Evolutionary conservation across 1,139 yeast species (phyloP).

Genomic region (Nakaseomyces kungkrabaensis): DNA sequence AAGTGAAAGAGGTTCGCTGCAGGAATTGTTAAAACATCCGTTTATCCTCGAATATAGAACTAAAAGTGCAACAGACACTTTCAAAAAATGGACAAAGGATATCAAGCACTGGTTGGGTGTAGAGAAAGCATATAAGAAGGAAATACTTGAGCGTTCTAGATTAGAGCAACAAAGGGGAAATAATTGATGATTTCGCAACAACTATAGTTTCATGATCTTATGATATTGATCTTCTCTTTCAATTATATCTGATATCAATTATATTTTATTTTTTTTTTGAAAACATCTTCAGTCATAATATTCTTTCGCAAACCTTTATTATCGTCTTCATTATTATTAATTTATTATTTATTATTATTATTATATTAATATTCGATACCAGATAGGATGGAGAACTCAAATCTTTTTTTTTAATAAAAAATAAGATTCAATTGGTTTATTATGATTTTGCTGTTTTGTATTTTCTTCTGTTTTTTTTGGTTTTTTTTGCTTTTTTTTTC

Average conservation of each 20-base stretch:
- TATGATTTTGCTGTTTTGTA: neutral
- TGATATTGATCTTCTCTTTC: no score
- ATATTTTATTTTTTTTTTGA: no score
- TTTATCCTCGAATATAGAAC: slow-evolving; percentile 22
- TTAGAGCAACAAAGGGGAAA: slow-evolving; percentile 14
- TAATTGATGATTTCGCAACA: no score
- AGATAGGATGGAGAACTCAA: neutral
- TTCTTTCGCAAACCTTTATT: neutral
- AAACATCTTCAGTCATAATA: neutral
- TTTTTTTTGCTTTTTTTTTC: no score
- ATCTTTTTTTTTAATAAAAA: neutral
- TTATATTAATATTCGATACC: neutral
- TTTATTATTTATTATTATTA: neutral
- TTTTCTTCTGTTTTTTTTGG: no score
- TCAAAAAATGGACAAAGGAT: slow-evolving; percentile 28
- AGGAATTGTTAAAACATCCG: slow-evolving; percentile 39
- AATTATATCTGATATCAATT: no score
- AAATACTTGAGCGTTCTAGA: slow-evolving; percentile 23
- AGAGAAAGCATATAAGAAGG: slow-evolving; percentile 26
- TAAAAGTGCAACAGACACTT: slow-evolving; percentile 20
- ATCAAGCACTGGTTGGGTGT: slow-evolving; percentile 23
- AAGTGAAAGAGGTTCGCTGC: slow-evolving; percentile 50
- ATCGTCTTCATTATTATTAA: neutral
- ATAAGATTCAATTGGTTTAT: neutral
- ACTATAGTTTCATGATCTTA: no score